Conservation (phyloP, 2,329 filamentous ascomycete species). For the Boeremia lycopersici region DNA sequence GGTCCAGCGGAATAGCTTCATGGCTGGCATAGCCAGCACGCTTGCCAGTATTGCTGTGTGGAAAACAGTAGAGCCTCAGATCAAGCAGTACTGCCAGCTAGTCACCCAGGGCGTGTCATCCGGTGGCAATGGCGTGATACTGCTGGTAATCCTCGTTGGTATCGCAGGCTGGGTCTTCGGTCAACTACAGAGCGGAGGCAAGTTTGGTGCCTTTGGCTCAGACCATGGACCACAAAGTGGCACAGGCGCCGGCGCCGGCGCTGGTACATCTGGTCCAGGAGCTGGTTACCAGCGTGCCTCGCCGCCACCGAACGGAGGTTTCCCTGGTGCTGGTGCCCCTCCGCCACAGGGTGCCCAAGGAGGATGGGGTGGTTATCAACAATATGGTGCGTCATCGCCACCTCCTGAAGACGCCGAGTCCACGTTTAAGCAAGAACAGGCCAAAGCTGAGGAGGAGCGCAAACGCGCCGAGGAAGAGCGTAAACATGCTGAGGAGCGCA, state of each 20-base stretch:
- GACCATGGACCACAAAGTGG: conserved; percentile 39
- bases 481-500: too few relatives aligned
- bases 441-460: conserved; percentile 54
- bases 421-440: conserved; percentile 48
- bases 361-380: conserved; percentile 33
- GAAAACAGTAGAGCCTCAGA: conserved; percentile 72
- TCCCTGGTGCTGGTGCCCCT: conserved; percentile 39
- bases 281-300: conserved; percentile 39
- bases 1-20: conserved; percentile 87
- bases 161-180: conserved; percentile 80
- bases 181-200: conserved; percentile 63
- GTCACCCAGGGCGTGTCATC: conserved; percentile 62
- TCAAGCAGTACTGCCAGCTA: conserved; percentile 74
- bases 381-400: conserved; percentile 38
- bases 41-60: conserved; percentile 75
- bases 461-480: conserved; percentile 67
- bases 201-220: conserved; percentile 35
- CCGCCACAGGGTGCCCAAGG: conserved; percentile 41
- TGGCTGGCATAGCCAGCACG: conserved; percentile 81
- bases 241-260: conserved; percentile 43
- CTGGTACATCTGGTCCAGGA: conserved; percentile 28
- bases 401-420: conserved; percentile 39
- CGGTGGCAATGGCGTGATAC: conserved; percentile 73
- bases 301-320: conserved; percentile 42
- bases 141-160: conserved; percentile 75